Base-by-base conservation (phyloP, 768 basidiomycete genomes). In the Amanita fuliginea region DNA sequence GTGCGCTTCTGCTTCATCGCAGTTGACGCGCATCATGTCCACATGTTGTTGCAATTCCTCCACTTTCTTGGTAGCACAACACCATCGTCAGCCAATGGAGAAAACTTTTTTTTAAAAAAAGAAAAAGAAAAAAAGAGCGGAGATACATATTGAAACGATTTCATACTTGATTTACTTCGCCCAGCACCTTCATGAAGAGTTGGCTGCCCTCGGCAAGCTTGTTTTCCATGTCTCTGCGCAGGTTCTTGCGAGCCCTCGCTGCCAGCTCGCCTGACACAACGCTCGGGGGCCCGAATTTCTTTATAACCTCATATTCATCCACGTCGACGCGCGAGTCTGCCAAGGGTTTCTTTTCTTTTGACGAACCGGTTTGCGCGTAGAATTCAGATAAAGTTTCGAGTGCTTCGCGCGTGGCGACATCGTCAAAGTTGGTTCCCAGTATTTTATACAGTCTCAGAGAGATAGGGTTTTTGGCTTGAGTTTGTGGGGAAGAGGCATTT, bases 371-470 rank as follows among this genome's bases (percentile, higher is more conserved):
- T 3, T 65, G 50, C 14, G 65, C 71, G 61, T 96, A 97, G 44
- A 91, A 72, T 13, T 83, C 79, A 2, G 91, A 90, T 33, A 95
- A 77, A 0, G 90, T 93, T 41, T 77, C 72, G 10, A 96, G 69
- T 2, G 91, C 92, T 57, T 95, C 86, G 22, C 73, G 72, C 1
- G 88, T 90, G 5, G 81, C 77, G 33, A 78, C 71, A 56, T 90
- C 88, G 22, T 86, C 80, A 51, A 84, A 91, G 43, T 76, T 84
- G 1, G 84, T 84, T 32, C 86, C 81, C 16, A 95, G 71, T 53
- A 94, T 83, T 65, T 96, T 96, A 65, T 91, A 93, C n/a, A 95
- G 69, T 9, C 93, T 75, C 0, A 86, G 66, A n/a, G 90, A 80
- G 35, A 94, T 75, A 2, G 93, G 91, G 57, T 86, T 87, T 52